phyloP scores from a whole-genome alignment of 495 filamentous ascomycete species.

The Penicillium arizonense region DNA sequence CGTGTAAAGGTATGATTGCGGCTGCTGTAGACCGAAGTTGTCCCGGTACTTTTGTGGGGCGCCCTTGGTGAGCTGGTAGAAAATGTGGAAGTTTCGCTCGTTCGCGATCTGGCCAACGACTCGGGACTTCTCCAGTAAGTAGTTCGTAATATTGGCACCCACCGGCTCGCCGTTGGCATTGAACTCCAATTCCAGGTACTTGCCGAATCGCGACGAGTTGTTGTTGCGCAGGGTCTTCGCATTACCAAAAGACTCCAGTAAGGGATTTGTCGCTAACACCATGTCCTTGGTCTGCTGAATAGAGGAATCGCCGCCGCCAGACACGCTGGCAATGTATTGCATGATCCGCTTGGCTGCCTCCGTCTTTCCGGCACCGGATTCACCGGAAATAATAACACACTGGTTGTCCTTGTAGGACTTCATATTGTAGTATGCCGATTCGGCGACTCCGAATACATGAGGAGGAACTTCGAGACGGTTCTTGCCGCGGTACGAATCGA shows the following conservation, averaged over 20 bases:
- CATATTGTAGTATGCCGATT: slow-evolving; percentile 99
- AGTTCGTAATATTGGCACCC: slow-evolving; percentile 97
- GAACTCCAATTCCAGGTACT: slow-evolving; percentile 97
- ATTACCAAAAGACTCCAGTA: slow-evolving; percentile 97
- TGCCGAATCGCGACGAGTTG: slow-evolving; percentile 97
- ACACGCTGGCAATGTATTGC: slow-evolving; percentile 98
- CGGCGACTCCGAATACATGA: slow-evolving; percentile 97
- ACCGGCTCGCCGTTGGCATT: slow-evolving; percentile 90
- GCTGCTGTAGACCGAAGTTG: slow-evolving; percentile 83
- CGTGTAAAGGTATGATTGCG: slow-evolving; percentile 93
- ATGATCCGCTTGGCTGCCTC: slow-evolving; percentile 98
- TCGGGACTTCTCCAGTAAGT: slow-evolving; percentile 90
- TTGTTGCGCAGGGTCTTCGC: slow-evolving; percentile 98
- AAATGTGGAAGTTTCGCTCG: slow-evolving; percentile 98
- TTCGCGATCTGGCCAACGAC: slow-evolving; percentile 95
- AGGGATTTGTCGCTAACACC: slow-evolving; percentile 96
- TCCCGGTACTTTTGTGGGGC: slow-evolving; percentile 83
- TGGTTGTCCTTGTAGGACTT: slow-evolving; percentile 99
- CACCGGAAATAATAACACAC: slow-evolving; percentile 98
- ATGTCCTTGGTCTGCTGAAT: slow-evolving; percentile 98
- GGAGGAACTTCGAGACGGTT: slow-evolving; percentile 95
- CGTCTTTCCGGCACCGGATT: slow-evolving; percentile 99
- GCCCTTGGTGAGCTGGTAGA: slow-evolving; percentile 97
- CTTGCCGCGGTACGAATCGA: slow-evolving; percentile 90
- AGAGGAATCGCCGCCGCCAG: slow-evolving; percentile 82